phyloP scores from a whole-genome alignment of 164 flowering plant species.

The Santalum album region DNA sequence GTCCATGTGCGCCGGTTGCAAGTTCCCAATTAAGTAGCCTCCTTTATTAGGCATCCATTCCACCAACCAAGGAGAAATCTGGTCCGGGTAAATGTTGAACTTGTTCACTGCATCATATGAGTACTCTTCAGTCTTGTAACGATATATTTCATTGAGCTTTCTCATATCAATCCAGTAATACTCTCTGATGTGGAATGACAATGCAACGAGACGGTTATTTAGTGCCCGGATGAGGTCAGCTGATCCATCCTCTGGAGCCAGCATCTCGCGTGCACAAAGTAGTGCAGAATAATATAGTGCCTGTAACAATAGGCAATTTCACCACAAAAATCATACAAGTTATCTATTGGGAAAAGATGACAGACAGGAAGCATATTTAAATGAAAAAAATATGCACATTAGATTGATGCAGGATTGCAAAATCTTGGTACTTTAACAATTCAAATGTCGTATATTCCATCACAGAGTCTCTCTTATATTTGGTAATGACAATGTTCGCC shows the following conservation, averaged over 20 bases:
- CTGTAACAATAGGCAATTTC: conserved; percentile 14
- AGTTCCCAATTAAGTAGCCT: conserved; percentile 36
- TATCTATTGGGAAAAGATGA: no score
- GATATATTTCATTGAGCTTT: conserved; percentile 31
- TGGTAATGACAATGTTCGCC: no score
- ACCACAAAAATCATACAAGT: no score
- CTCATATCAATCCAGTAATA: conserved; percentile 34
- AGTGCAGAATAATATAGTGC: conserved; percentile 50
- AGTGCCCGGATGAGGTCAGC: conserved; percentile 41
- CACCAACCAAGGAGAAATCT: conserved; percentile 36
- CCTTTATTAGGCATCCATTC: conserved; percentile 44
- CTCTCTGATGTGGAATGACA: conserved; percentile 40
- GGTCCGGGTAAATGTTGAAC: conserved; percentile 46
- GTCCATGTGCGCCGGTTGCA: conserved; percentile 47
- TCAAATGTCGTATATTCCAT: no score
- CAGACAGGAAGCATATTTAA: no score
- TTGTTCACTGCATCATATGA: conserved; percentile 39
- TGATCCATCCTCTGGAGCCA: conserved; percentile 47
- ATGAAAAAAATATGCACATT: no score
- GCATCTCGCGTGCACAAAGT: conserved; percentile 53
- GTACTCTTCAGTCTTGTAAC: conserved; percentile 37
- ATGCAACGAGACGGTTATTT: conserved; percentile 45
- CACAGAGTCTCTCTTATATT: no score
- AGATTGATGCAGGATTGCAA: no score
- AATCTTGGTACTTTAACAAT: no score